Conservation (phyloP, 1,139 yeast genomes). For the Scheffersomyces cryptocercus region DNA sequence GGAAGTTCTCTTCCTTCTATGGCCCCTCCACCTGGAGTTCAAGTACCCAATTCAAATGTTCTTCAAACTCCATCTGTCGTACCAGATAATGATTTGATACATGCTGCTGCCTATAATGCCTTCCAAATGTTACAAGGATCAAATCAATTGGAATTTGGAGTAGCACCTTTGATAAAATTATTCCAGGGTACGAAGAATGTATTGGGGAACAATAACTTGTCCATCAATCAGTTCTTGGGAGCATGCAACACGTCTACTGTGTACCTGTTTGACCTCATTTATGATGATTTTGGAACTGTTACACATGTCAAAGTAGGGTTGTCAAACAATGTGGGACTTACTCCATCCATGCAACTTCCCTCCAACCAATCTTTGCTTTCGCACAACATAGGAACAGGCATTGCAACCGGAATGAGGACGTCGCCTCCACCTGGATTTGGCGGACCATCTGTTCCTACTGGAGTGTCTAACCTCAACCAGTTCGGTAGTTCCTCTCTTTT, state of each 20-base stretch:
- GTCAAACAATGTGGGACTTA: neutral
- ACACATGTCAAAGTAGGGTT: constrained; percentile 39
- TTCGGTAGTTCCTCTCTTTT: neutral
- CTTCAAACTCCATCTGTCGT: constrained; percentile 1
- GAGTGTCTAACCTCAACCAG: neutral
- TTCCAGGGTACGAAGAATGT: constrained; percentile 34
- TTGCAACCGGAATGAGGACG: neutral
- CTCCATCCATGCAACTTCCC: neutral
- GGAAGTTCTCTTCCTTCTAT: constrained; percentile 3
- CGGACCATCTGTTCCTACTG: neutral
- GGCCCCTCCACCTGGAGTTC: neutral
- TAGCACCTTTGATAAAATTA: constrained; percentile 35
- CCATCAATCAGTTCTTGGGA: constrained; percentile 45
- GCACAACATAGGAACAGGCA: neutral
- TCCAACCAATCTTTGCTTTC: neutral
- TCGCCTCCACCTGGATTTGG: constrained; percentile 1
- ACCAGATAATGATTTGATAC: constrained; percentile 18
- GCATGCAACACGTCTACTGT: constrained; percentile 30
- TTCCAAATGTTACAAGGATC: constrained; percentile 32
- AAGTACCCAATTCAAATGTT: neutral
- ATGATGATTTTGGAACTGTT: constrained; percentile 51
- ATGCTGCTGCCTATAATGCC: constrained; percentile 35
- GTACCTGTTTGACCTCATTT: constrained; percentile 44
- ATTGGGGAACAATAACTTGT: constrained; percentile 27
- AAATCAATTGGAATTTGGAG: constrained; percentile 41